phyloP scores from a whole-genome alignment of 2,329 filamentous ascomycete species.

The Botrytis byssoidea region DNA sequence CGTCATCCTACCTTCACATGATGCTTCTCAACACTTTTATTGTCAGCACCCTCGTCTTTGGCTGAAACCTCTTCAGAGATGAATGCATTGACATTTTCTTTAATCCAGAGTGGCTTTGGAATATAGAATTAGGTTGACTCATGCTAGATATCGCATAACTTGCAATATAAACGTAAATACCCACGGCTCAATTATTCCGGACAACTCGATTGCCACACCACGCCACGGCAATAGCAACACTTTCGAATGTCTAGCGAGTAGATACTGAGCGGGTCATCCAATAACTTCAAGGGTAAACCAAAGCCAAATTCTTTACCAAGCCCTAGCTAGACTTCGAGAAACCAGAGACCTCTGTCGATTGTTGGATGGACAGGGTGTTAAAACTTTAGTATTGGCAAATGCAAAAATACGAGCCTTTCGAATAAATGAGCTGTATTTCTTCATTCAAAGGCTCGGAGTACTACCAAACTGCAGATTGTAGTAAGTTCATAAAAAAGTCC shows the following conservation, averaged over 20 bases:
- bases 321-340: too few species aligned
- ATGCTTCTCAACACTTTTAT: neutral
- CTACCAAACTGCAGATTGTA: neutral
- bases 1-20: neutral
- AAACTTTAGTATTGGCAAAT: neutral
- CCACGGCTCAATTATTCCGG: neutral
- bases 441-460: neutral
- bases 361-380: neutral
- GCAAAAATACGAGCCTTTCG: neutral
- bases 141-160: too few species aligned
- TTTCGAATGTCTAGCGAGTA: neutral
- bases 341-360: neutral
- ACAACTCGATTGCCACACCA: neutral
- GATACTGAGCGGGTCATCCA: neutral
- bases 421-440: neutral
- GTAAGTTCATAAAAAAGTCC: neutral
- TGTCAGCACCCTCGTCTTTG: too few species aligned
- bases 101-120: neutral
- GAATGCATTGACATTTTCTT: neutral
- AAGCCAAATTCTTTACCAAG: neutral
- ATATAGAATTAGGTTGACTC: rapidly evolving
- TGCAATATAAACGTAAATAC: neutral
- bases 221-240: neutral
- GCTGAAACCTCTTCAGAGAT: neutral
- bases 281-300: neutral